A percentile compares a stretch with the other conserved stretches of the same genome.
phyloP scores from a whole-genome alignment of 1,284 basidiomycete species.

The Sanguinoderma infundibulare region DNA sequence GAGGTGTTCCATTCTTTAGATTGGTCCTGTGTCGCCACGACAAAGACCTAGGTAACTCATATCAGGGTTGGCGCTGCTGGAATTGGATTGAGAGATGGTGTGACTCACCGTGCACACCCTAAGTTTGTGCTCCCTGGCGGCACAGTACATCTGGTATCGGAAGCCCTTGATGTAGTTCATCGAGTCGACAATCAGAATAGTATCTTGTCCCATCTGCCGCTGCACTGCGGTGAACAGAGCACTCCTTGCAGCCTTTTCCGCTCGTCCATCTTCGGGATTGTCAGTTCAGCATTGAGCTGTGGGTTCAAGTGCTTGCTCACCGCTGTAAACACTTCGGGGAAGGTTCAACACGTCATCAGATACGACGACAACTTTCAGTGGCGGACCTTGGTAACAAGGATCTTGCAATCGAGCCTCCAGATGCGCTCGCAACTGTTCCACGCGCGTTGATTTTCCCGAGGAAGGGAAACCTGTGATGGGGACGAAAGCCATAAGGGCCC shows the following conservation, averaged over 20 bases:
- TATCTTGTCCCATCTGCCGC: slow-evolving; percentile 68
- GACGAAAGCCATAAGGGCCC: too few species aligned
- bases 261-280: slow-evolving; percentile 63
- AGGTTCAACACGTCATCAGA: slow-evolving; percentile 81
- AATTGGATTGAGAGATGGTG: background rate
- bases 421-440: slow-evolving; percentile 67
- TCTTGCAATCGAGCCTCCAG: slow-evolving; percentile 60
- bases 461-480: slow-evolving; percentile 92
- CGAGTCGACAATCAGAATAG: slow-evolving; percentile 75
- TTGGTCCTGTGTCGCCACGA: slow-evolving; percentile 76
- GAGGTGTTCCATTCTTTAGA: slow-evolving; percentile 80
- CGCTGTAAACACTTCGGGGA: slow-evolving; percentile 72
- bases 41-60: slow-evolving; percentile 61
- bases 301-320: slow-evolving; percentile 46
- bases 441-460: too few species aligned
- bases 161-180: slow-evolving; percentile 98
- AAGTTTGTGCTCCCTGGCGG: slow-evolving; percentile 86
- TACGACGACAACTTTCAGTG: slow-evolving; percentile 66
- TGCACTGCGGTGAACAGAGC: slow-evolving; percentile 53
- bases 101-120: slow-evolving; percentile 82
- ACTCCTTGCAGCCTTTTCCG: background rate
- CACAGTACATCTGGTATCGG: slow-evolving; percentile 97
- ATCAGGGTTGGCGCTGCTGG: background rate
- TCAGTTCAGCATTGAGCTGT: background rate
- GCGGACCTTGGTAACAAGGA: slow-evolving; percentile 54